Percentiles rank a stretch among this genome's conserved stretches.
Conservation (phyloP, 2,329 filamentous ascomycete species). For the Pyricularia pennisetigena region DNA sequence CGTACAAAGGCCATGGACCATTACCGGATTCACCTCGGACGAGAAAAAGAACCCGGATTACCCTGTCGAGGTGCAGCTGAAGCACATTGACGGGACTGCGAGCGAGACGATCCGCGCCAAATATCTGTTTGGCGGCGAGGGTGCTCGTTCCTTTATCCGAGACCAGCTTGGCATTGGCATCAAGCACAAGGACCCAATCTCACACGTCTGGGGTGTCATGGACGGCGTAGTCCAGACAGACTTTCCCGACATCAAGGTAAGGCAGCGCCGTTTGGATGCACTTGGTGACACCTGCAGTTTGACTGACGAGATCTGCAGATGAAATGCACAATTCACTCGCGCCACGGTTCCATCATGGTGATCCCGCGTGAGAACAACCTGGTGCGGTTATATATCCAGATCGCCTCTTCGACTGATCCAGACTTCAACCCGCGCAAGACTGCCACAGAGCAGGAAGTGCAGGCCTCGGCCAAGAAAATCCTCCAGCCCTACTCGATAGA, state of each 20-base stretch:
- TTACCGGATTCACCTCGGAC: slow-evolving; percentile 50
- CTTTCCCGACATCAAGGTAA: slow-evolving; percentile 67
- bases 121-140: slow-evolving; percentile 64
- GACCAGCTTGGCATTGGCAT: slow-evolving; percentile 60
- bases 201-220: slow-evolving; percentile 68
- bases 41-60: slow-evolving; percentile 50
- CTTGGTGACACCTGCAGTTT: slow-evolving; percentile 10
- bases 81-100: slow-evolving; percentile 62
- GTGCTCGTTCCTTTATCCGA: slow-evolving; percentile 56
- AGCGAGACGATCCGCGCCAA: slow-evolving; percentile 59
- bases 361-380: slow-evolving; percentile 63
- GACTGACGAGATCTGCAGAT: slow-evolving; percentile 44
- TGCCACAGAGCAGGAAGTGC: slow-evolving; percentile 53
- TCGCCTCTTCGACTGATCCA: slow-evolving; percentile 48
- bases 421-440: slow-evolving; percentile 54
- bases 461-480: slow-evolving; percentile 55
- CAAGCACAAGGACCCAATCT: slow-evolving; percentile 58
- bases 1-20: slow-evolving; percentile 56
- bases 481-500: slow-evolving; percentile 57
- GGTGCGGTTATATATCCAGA: slow-evolving; percentile 62
- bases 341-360: slow-evolving; percentile 67
- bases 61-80: slow-evolving; percentile 69
- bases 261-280: background rate
- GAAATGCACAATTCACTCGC: slow-evolving; percentile 68
- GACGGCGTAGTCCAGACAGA: slow-evolving; percentile 63